Evolutionary conservation across 2,329 filamentous ascomycete species (phyloP), one percentile per base, ranked within the genome.

Genomic region (Sclerotiophoma versabilis): DNA sequence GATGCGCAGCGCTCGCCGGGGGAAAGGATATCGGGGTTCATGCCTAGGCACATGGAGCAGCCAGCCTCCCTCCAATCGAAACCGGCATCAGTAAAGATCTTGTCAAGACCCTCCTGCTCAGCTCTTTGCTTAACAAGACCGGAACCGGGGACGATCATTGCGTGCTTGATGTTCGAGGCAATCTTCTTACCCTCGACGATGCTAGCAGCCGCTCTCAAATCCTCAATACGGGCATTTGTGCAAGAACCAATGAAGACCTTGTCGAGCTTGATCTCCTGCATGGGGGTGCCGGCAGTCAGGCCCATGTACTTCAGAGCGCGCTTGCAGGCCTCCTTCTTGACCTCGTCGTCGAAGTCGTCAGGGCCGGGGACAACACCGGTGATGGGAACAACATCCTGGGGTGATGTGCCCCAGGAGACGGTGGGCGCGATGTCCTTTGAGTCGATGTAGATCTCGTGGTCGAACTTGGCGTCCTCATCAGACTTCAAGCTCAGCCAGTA

Each of bases 41-140:
- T 99, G 74, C 95, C 95, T 49, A 99, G 84, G 75, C 95, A 98
- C 95, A 99, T 99, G 59, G 91, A 96, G 84, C 95, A 99, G 43
- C 95, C 95, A 63, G 95, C 95, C 80, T 99, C 95, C 73, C 95
- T 87, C 93, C 93, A 98, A 76, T 98, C 93, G 64, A 98, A 98
- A 7, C 95, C 95, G 42, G 95, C 93, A 58, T 96, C 91, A 8
- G 80, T 72, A 77, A 99, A 98, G 72, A 97, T 90, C 81, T 92
- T 91, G 78, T 98, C 91, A 4, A 99, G 86, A 47, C 93, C 93
- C 77, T 98, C 95, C 2, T 85, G 81, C 78, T 99, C 93, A 5
- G 95, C 95, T 76, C 92, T 90, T 57, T 88, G 86, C 83, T 97
- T 98, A 68, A 99, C 90, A 7, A 98, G 84, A 63, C 95, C 95